Percentiles rank a stretch among this genome's conserved stretches.
phyloP scores from a whole-genome alignment of 148 eudicot species.

The Rhododendron griersonianum region DNA sequence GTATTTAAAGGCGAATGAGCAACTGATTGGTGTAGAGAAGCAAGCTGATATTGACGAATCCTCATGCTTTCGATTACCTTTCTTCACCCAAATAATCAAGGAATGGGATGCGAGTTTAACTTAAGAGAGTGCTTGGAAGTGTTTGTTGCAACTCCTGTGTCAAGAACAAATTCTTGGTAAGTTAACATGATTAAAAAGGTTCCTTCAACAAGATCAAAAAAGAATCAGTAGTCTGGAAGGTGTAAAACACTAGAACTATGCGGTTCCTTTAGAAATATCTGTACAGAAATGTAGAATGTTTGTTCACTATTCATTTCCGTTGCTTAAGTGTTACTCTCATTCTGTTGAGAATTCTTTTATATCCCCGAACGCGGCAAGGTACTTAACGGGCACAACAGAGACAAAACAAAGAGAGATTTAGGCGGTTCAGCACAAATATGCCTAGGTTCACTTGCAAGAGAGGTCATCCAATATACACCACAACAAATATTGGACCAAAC shows the following conservation, averaged over 20 bases:
- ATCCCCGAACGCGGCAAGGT: background rate
- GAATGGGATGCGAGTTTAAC: background rate
- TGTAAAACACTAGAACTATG: background rate
- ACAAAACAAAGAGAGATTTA: background rate
- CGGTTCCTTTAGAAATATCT: background rate
- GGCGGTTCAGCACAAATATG: background rate
- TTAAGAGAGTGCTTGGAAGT: background rate
- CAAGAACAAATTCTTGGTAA: background rate
- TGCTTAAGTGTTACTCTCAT: background rate
- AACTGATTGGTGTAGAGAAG: conserved; percentile 4
- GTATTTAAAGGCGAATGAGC: background rate
- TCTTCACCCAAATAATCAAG: background rate
- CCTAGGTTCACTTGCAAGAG: background rate
- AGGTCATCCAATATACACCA: background rate
- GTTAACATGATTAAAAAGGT: background rate
- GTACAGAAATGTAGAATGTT: background rate
- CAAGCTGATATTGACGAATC: conserved; percentile 5
- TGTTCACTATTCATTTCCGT: background rate
- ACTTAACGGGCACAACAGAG: background rate
- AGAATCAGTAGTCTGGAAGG: background rate
- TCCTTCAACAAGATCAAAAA: background rate
- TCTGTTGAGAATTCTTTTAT: background rate
- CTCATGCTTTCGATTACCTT: conserved; percentile 1
- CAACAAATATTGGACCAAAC: background rate
- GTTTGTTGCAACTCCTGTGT: background rate